Percentiles rank a stretch among this genome's conserved stretches.
These are phyloP conservation scores for Rhodocollybia butyracea DNA, from an alignment of 768 basidiomycete species.

Conservation along the genomic window DNA sequence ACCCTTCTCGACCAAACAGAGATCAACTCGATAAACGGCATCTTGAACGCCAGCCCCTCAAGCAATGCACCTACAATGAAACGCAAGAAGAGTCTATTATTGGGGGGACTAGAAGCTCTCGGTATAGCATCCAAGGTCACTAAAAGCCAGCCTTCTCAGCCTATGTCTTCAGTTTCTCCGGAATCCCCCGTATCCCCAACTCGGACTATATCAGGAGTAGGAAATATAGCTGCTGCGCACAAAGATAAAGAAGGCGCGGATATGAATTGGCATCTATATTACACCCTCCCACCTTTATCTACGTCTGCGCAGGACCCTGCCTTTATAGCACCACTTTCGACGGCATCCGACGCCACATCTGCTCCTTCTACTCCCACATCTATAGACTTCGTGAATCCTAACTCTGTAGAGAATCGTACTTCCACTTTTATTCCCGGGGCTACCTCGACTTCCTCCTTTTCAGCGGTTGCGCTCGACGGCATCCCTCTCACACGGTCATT, in stretches of 20 bases:
- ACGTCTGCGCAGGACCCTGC: too few species aligned
- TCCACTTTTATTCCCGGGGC: background rate
- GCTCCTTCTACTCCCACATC: background rate
- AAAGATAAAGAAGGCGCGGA: too few species aligned
- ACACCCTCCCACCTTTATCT: too few species aligned
- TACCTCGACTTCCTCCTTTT: background rate
- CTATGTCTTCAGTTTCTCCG: background rate
- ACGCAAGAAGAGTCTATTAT: background rate
- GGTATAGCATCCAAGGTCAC: background rate
- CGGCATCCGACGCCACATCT: background rate
- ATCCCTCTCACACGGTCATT: too few species aligned
- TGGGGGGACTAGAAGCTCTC: background rate
- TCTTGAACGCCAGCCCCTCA: background rate
- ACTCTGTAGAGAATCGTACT: background rate
- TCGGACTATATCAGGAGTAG: background rate
- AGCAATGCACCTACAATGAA: background rate
- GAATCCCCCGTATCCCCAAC: background rate
- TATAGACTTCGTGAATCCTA: background rate
- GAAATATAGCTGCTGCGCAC: too few species aligned
- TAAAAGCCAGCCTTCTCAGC: background rate
- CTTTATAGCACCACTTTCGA: too few species aligned
- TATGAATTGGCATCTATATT: too few species aligned
- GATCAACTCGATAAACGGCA: background rate
- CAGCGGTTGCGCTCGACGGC: too few species aligned
- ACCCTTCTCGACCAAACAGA: background rate